These are phyloP conservation scores for Aureobasidium uvarum DNA, from an alignment of 2,329 filamentous ascomycete species.

Conservation along the genomic window DNA sequence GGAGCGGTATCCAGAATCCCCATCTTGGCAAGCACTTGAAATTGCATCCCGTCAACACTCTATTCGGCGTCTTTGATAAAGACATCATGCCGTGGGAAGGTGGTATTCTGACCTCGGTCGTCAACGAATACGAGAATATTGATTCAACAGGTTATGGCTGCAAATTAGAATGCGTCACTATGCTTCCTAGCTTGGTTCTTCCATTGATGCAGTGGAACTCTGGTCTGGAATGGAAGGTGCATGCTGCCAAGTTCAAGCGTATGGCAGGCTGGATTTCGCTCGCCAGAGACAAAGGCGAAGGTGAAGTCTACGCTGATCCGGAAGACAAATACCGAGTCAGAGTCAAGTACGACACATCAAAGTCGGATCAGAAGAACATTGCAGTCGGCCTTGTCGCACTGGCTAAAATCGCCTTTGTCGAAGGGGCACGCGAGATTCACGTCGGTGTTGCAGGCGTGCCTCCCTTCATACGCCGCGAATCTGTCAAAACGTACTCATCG, in stretches of 20 bases:
- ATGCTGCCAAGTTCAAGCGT: slow-evolving; percentile 65
- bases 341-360: slow-evolving; percentile 68
- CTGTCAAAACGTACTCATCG: slow-evolving; percentile 28
- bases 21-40: slow-evolving; percentile 81
- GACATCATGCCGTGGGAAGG: slow-evolving; percentile 65
- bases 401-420: slow-evolving; percentile 73
- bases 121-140: slow-evolving; percentile 68
- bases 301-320: slow-evolving; percentile 71
- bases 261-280: slow-evolving; percentile 72
- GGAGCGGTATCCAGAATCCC: slow-evolving; percentile 75
- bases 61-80: slow-evolving; percentile 64
- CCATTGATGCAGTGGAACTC: slow-evolving; percentile 64
- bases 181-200: slow-evolving; percentile 66
- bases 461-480: slow-evolving; percentile 57
- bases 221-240: slow-evolving; percentile 70
- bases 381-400: slow-evolving; percentile 69
- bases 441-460: slow-evolving; percentile 60
- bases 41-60: slow-evolving; percentile 66
- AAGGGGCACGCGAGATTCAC: slow-evolving; percentile 78
- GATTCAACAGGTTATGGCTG: slow-evolving; percentile 77
- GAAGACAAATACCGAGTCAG: slow-evolving; percentile 53
- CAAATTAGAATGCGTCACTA: slow-evolving; percentile 74
- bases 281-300: slow-evolving; percentile 71
- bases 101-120: slow-evolving; percentile 74
- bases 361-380: slow-evolving; percentile 69